These are phyloP conservation scores for Torulaspora globosa DNA, from an alignment of 1,139 yeast species.

Conservation along the genomic window DNA sequence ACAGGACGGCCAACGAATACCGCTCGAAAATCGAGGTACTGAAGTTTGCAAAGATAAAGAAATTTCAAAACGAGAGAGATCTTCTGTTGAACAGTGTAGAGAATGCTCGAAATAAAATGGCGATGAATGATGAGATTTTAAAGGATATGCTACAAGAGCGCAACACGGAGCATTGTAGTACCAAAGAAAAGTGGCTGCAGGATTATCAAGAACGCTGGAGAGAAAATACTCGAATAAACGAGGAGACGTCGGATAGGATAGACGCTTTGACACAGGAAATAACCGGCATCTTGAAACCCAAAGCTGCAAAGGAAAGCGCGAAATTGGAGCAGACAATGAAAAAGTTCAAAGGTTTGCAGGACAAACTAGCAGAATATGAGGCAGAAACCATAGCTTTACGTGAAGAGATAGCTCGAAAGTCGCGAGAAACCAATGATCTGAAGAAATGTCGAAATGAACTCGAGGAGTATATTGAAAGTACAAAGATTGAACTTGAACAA, in stretches of 20 bases:
- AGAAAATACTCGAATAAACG: constrained; percentile 22
- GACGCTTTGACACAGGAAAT: constrained; percentile 22
- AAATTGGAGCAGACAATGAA: constrained; percentile 20
- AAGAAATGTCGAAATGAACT: constrained; percentile 25
- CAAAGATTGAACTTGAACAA: constrained; percentile 29
- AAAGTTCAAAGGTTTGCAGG: constrained; percentile 24
- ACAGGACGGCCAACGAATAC: constrained; percentile 41
- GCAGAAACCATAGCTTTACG: constrained; percentile 22
- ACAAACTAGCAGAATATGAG: constrained; percentile 19
- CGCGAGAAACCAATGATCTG: constrained; percentile 19
- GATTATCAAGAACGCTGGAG: constrained; percentile 29
- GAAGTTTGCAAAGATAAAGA: constrained; percentile 35
- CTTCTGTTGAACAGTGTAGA: constrained; percentile 27
- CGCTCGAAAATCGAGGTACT: constrained; percentile 39
- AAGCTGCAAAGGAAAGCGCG: constrained; percentile 17
- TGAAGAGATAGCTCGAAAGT: constrained; percentile 10
- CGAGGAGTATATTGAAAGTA: constrained; percentile 31
- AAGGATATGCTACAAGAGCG: constrained; percentile 23
- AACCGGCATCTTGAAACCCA: constrained; percentile 20
- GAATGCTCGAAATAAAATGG: constrained; percentile 25
- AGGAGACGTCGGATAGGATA: constrained; percentile 17
- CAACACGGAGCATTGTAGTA: constrained; percentile 21
- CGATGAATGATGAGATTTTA: constrained; percentile 28
- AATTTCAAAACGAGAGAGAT: constrained; percentile 34
- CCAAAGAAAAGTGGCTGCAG: constrained; percentile 31